Conservation (phyloP, 208 protist species). For the Trypanosomatidae sp. region DNA sequence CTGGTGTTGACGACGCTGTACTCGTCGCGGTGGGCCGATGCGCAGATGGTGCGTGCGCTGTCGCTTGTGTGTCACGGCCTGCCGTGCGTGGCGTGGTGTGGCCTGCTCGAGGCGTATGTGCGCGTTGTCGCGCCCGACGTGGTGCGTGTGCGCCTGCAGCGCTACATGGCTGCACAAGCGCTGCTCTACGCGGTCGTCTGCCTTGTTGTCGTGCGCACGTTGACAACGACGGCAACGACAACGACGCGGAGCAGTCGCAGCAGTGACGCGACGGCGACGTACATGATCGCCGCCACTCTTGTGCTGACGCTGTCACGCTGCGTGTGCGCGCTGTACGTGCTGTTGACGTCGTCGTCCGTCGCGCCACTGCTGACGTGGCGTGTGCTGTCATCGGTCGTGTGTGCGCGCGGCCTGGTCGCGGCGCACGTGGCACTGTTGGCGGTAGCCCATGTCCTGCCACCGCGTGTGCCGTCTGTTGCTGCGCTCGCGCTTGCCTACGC, state of each 20-base stretch:
- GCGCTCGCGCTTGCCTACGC: no score
- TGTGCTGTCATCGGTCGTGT: no score
- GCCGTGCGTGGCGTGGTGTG: slow-evolving; percentile 64
- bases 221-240: background rate
- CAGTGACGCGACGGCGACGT: background rate
- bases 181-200: slow-evolving; percentile 35
- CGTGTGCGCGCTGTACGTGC: background rate
- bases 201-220: slow-evolving; percentile 17
- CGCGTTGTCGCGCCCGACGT: slow-evolving; percentile 30
- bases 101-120: slow-evolving; percentile 77
- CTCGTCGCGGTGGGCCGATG: slow-evolving; percentile 43
- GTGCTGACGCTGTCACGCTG: background rate
- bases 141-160: slow-evolving; percentile 26
- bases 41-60: slow-evolving; percentile 49
- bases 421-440: no score
- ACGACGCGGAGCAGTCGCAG: background rate
- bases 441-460: no score
- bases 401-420: no score
- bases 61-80: slow-evolving; percentile 72
- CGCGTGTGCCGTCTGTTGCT: no score
- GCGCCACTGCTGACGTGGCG: no score
- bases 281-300: background rate
- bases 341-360: no score
- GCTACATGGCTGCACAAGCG: slow-evolving; percentile 28
- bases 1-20: slow-evolving; percentile 60